Evolutionary conservation across 192 early-diverging fungal species (phyloP), one percentile per base, ranked within the genome.

Genomic region (Entomortierella parvispora): DNA sequence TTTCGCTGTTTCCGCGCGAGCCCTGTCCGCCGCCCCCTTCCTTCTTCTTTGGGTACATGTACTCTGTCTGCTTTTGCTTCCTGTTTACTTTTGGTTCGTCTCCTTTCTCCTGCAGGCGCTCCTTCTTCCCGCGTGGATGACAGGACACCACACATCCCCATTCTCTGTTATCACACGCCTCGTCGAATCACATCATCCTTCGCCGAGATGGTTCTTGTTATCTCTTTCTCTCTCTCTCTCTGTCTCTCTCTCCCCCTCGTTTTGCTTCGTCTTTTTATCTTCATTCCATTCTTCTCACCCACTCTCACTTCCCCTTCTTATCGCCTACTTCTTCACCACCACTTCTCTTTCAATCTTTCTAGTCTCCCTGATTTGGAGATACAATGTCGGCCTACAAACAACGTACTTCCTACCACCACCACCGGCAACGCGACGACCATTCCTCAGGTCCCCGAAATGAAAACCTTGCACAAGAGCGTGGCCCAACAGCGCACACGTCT

Each of bases 311-410:
- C 10, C 3, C 40, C 9, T 33, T 0, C 22, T 17, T 42, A 20
- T 45, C 33, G n/a, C n/a, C n/a, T n/a, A n/a, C n/a, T 17, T 44
- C n/a, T 47, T 4, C 3, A 9, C 26, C 34, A 5, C 29, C 33
- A 18, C 60, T 49, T 7, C n/a, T n/a, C 25, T 32, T n/a, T 62
- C 60, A 49, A 2, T 10, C 57, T 45, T 44, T 22, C 57, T 58
- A 22, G 23, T 45, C 6, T 15, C 25, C 17, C 42, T 59, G 22
- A 0, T 31, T 31, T 3, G n/a, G 17, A 53, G 12, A 7, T 22
- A 53, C 28, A 25, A 76, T 76, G 72, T 63, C 72, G 2, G 68
- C 72, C 1, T 76, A 76, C 65, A 76, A 76, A 32, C 72, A 76
- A 22, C 72, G 72, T 40, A 61, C 71, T 8, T 32, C 23, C 17